Percentiles rank a stretch among this genome's conserved stretches.
These are phyloP conservation scores for Iodosphaeria phyllophila DNA, from an alignment of 2,329 filamentous ascomycete genomes.

Conservation along the genomic window DNA sequence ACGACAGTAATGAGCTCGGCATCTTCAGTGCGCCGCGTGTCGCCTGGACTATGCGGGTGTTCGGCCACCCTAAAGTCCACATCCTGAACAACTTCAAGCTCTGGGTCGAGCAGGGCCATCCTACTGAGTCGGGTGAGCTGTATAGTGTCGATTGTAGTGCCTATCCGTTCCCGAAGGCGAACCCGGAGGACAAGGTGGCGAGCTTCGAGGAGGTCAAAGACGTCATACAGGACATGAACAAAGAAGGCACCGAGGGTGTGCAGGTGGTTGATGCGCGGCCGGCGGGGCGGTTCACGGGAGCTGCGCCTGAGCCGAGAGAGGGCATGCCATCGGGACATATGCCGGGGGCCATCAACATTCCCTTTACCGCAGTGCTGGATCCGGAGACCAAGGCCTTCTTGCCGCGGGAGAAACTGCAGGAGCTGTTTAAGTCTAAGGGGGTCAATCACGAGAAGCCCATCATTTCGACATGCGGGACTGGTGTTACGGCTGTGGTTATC, in stretches of 20 bases:
- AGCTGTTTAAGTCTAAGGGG: conserved; percentile 63
- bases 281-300: conserved; percentile 61
- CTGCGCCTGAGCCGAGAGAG: conserved; percentile 68
- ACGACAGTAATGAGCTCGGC: conserved; percentile 77
- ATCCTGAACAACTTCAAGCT: conserved; percentile 87
- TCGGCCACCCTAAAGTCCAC: conserved; percentile 78
- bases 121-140: conserved; percentile 63
- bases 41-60: conserved; percentile 80
- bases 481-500: conserved; percentile 80
- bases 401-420: conserved; percentile 49
- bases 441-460: conserved; percentile 66
- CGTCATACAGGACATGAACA: conserved; percentile 56
- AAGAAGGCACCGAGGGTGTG: conserved; percentile 65
- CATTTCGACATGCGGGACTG: conserved; percentile 78
- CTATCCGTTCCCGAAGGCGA: conserved; percentile 44
- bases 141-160: conserved; percentile 46
- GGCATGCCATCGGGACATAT: conserved; percentile 83
- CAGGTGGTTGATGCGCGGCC: conserved; percentile 83
- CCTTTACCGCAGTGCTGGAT: conserved; percentile 65
- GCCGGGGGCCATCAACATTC: conserved; percentile 69
- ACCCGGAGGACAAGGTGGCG: conserved; percentile 42
- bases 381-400: conserved; percentile 66
- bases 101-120: conserved; percentile 75
- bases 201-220: conserved; percentile 70
- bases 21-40: conserved; percentile 90